phyloP scores from a whole-genome alignment of 2,329 filamentous ascomycete genomes.

The Lachnellula suecica region DNA sequence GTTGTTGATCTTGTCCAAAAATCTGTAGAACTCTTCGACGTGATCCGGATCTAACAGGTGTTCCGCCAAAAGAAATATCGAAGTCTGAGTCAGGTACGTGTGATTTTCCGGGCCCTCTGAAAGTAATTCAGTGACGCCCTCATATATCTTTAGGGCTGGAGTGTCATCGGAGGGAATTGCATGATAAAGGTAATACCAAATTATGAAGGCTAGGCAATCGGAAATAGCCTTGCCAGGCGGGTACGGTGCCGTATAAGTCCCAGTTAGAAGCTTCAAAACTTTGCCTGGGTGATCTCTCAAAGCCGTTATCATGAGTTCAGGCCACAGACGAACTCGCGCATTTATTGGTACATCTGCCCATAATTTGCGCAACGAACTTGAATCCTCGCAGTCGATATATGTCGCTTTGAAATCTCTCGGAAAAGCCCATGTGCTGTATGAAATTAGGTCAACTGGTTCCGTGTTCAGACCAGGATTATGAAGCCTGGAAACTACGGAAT shows the following conservation, averaged over 20 bases:
- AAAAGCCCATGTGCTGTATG: background rate
- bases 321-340: slow-evolving; percentile 14
- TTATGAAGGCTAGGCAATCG: slow-evolving; percentile 25
- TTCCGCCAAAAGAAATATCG: slow-evolving; percentile 21
- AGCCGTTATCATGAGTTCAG: slow-evolving; percentile 19
- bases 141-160: slow-evolving; percentile 4
- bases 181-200: slow-evolving; percentile 16
- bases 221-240: slow-evolving; percentile 20
- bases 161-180: background rate
- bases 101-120: slow-evolving; percentile 11
- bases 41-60: slow-evolving; percentile 8
- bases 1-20: slow-evolving; percentile 16
- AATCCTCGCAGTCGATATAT: slow-evolving; percentile 1
- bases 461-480: background rate
- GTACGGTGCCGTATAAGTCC: slow-evolving; percentile 21
- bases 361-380: slow-evolving; percentile 1
- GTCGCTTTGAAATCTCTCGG: background rate
- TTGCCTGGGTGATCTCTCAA: slow-evolving; percentile 18
- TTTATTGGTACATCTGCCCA: slow-evolving; percentile 6
- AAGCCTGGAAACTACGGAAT: background rate
- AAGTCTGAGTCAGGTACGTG: slow-evolving; percentile 18
- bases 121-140: slow-evolving; percentile 2
- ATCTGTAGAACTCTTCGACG: slow-evolving; percentile 22
- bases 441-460: background rate
- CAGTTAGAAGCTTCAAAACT: slow-evolving; percentile 22